Evolutionary conservation across 768 basidiomycete species (phyloP).

Genomic region (Mycena galopus): DNA sequence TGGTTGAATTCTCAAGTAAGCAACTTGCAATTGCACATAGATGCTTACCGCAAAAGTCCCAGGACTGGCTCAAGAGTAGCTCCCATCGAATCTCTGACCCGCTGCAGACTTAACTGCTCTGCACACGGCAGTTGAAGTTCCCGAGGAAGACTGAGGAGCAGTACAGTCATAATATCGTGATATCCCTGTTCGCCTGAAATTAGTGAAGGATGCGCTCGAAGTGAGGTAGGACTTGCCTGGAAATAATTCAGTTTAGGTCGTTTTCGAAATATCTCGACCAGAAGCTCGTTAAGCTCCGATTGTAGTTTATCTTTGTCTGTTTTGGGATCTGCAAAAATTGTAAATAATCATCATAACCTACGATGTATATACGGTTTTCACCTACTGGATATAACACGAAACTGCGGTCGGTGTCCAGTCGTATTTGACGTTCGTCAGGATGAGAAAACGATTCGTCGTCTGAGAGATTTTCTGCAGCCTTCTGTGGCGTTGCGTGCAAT

Average conservation of each 20-base stretch:
- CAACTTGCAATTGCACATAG: too few species aligned
- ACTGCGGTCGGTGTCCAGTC: constrained; percentile 91
- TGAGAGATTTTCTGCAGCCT: constrained; percentile 11
- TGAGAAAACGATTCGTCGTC: constrained; percentile 53
- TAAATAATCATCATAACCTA: constrained; percentile 8
- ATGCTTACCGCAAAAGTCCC: constrained; percentile 75
- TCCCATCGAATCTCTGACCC: constrained; percentile 93
- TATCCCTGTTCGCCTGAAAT: constrained; percentile 70
- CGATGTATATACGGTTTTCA: constrained; percentile 50
- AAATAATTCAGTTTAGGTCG: constrained; percentile 86
- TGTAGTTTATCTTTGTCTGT: constrained; percentile 71
- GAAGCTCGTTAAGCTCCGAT: constrained; percentile 73
- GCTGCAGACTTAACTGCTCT: constrained; percentile 82
- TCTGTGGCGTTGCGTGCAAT: constrained; percentile 44
- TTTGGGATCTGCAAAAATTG: constrained; percentile 31
- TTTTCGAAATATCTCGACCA: constrained; percentile 81
- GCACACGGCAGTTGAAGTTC: constrained; percentile 68
- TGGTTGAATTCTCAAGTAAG: too few species aligned
- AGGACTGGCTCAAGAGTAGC: constrained; percentile 85
- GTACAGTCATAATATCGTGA: constrained; percentile 91
- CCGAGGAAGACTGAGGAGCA: constrained; percentile 79
- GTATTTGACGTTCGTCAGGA: constrained; percentile 88
- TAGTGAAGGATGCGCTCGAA: not conserved
- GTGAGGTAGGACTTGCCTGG: constrained; percentile 62
- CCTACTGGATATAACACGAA: constrained; percentile 95